Evolutionary conservation across 805 yeast genomes (phyloP).

Genomic region (Metschnikowia arizonensis): DNA sequence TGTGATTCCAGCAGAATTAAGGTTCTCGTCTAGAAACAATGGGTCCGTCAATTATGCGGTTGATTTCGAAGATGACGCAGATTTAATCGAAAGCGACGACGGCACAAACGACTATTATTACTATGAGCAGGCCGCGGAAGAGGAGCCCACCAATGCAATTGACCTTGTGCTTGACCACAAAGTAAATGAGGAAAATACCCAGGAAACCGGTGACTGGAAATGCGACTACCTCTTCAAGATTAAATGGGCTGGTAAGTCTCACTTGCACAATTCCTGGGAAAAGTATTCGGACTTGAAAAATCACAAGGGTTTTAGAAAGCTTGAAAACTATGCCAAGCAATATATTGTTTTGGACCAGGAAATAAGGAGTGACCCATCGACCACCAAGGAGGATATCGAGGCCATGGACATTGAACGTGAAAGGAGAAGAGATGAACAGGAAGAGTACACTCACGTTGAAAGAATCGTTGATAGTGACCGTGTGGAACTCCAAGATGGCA

Average conservation of each 20-base stretch:
- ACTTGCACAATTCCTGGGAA: slow-evolving; percentile 95
- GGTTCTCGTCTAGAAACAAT: slow-evolving; percentile 73
- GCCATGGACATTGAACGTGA: slow-evolving; percentile 90
- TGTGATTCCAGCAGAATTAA: slow-evolving; percentile 42
- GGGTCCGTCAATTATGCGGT: slow-evolving; percentile 71
- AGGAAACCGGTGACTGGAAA: slow-evolving; percentile 51
- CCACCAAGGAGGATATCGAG: slow-evolving; percentile 89
- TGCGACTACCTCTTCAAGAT: slow-evolving; percentile 55
- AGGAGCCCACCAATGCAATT: slow-evolving; percentile 32
- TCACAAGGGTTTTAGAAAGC: slow-evolving; percentile 72
- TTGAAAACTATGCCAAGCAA: slow-evolving; percentile 87
- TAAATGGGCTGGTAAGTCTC: slow-evolving; percentile 87
- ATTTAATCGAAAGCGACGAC: slow-evolving; percentile 43
- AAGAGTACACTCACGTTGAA: slow-evolving; percentile 82
- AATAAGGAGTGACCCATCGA: slow-evolving; percentile 70
- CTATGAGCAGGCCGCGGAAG: slow-evolving; percentile 29
- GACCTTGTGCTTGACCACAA: slow-evolving; percentile 42
- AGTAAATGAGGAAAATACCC: slow-evolving; percentile 32
- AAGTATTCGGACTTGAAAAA: slow-evolving; percentile 49
- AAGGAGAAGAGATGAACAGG: slow-evolving; percentile 74
- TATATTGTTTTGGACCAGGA: slow-evolving; percentile 69
- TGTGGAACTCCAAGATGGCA: slow-evolving; percentile 56
- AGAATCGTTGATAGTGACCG: slow-evolving; percentile 86
- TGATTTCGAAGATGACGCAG: slow-evolving; percentile 60
- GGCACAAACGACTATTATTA: slow-evolving; percentile 33